Evolutionary conservation across 352 stramenopile genomes (phyloP), one percentile per base, ranked within the genome.

Genomic region (Phytophthora syringae): DNA sequence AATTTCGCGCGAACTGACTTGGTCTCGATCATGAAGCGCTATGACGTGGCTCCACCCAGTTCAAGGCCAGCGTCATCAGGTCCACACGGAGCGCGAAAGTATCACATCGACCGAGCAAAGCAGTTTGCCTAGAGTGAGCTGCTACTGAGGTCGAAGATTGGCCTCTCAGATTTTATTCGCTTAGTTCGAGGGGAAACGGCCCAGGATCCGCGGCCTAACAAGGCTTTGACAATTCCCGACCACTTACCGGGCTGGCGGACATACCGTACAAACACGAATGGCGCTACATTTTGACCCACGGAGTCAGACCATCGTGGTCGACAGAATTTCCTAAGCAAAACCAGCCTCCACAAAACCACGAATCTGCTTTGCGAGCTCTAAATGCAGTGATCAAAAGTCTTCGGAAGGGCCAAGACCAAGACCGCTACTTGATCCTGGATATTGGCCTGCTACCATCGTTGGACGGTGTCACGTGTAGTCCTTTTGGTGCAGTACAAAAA

Each of bases 381-480:
- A 70, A 70, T 30, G 27, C 44, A 0, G 52, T 70, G 0, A 22
- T 70, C 30, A 64, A 64, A n/a, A 52, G 9, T 9, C n/a, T 70
- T 15, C 20, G 61, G 1, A 51, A 55, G 36, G 61, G 54, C 5
- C 62, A 65, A 49, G 48, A 70, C 13, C 30, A 56, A 3, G 16
- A 57, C 5, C 28, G 48, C 0, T 70, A 70, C 18, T 27, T 70
- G 7, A 60, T 61, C 20, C 6, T 70, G 12, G 62, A 70, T 44
- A 21, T 60, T 0, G 32, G 18, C 3, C 10, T 59, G 0, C 49
- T 57, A 1, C 2, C 1, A 1, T 1, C 0, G 2, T 24, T 64
- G 0, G 48, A 59, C 10, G 48, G 24, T 0, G 9, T 56, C 5
- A 53, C 39, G 0, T 70, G 62, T 21, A 72, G 56, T n/a, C 51